A percentile compares a stretch with the other conserved stretches of the same genome.
These are phyloP conservation scores for Aspergillus tamarii DNA, from an alignment of 2,329 filamentous ascomycete species.

Conservation along the genomic window DNA sequence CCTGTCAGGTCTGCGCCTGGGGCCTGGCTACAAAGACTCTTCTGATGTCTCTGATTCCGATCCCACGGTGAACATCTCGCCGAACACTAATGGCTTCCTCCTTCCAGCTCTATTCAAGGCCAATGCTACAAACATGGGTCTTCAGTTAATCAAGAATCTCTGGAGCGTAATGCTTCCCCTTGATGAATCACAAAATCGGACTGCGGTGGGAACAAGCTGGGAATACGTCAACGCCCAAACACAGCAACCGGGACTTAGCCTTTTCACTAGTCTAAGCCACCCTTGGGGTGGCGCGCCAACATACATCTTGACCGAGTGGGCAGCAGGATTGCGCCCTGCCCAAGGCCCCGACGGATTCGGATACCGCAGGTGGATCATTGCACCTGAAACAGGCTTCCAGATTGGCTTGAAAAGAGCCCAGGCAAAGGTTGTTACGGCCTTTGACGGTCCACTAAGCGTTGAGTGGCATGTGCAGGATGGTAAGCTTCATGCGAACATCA, in stretches of 20 bases:
- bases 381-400: not conserved
- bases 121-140: constrained; percentile 27
- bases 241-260: constrained; percentile 43
- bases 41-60: constrained; percentile 20
- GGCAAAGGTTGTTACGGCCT: not conserved
- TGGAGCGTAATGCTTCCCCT: constrained; percentile 50
- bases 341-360: not conserved
- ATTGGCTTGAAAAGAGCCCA: not conserved
- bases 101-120: constrained; percentile 41
- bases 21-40: constrained; percentile 42
- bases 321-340: not conserved
- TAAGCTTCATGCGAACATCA: not conserved
- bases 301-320: constrained; percentile 46
- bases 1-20: constrained; percentile 34
- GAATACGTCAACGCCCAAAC: constrained; percentile 47
- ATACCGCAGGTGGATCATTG: not conserved
- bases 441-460: not conserved
- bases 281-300: constrained; percentile 52
- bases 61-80: constrained; percentile 39
- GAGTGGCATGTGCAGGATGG: not conserved
- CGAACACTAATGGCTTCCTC: constrained; percentile 53
- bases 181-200: constrained; percentile 21
- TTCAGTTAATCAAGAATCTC: constrained; percentile 40
- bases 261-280: constrained; percentile 49
- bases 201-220: constrained; percentile 48